These are phyloP conservation scores for Ceratocystis eucalypticola DNA, from an alignment of 2,329 filamentous ascomycete species.

Conservation along the genomic window DNA sequence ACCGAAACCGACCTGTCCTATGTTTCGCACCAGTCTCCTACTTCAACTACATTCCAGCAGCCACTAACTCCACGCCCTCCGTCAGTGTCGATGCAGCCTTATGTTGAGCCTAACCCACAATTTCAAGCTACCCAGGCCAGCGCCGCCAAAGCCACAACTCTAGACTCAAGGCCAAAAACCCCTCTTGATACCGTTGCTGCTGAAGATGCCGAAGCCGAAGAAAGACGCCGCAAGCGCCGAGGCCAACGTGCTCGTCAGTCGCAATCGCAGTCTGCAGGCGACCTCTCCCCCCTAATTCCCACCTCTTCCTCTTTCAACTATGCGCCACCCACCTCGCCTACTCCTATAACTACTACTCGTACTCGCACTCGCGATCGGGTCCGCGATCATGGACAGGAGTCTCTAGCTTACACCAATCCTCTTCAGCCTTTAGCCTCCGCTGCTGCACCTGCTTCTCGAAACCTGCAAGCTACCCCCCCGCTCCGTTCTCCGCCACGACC, in stretches of 20 bases:
- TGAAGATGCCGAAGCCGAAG: conserved; percentile 17
- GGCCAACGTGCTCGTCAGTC: conserved; percentile 16
- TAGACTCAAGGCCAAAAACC: conserved; percentile 11
- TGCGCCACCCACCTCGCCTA: conserved; percentile 11
- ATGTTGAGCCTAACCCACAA: background rate
- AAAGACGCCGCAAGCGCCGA: conserved; percentile 16
- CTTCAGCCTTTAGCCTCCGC: background rate
- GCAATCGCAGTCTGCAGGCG: conserved; percentile 10
- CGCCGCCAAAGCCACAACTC: background rate
- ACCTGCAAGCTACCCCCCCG: background rate
- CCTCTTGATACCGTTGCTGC: conserved; percentile 7
- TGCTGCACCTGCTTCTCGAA: background rate
- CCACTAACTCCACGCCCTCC: conserved; percentile 17
- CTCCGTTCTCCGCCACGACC: background rate
- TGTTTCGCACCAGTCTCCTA: conserved; percentile 12
- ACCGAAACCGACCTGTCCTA: conserved; percentile 11
- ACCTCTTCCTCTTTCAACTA: conserved; percentile 13
- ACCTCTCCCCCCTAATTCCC: conserved; percentile 18
- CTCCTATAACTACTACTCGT: conserved; percentile 13
- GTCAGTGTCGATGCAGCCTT: conserved; percentile 7
- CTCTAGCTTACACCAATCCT: conserved; percentile 6
- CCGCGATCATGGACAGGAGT: conserved; percentile 14
- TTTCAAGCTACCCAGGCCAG: background rate
- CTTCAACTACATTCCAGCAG: conserved; percentile 17
- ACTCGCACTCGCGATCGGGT: conserved; percentile 16